Evolutionary conservation across 1,284 basidiomycete species (phyloP).

Genomic region (Heimioporus retisporus): DNA sequence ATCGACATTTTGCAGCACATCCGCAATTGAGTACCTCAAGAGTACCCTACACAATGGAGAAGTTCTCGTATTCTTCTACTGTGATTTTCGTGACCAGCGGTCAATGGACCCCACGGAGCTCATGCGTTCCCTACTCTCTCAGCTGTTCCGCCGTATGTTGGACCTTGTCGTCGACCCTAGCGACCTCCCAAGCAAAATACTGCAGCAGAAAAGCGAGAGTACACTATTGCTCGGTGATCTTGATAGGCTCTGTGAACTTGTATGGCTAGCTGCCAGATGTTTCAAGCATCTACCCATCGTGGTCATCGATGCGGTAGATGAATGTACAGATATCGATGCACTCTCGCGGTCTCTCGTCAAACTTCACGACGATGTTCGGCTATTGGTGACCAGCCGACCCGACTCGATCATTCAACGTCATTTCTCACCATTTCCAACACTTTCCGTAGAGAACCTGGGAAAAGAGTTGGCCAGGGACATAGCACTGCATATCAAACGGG

Average conservation of each 20-base stretch:
- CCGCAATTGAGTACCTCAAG: constrained; percentile 6
- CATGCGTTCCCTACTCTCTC: constrained; percentile 10
- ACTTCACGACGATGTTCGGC: constrained; percentile 3
- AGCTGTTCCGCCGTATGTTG: constrained; percentile 5
- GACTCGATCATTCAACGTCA: background rate
- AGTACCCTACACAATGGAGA: constrained; percentile 1
- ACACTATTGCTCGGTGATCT: constrained; percentile 1
- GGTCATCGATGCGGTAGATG: too few species aligned
- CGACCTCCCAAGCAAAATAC: constrained; percentile 6
- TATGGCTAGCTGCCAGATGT: background rate
- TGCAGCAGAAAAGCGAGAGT: constrained; percentile 2
- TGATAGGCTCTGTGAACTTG: background rate
- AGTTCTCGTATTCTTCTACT: constrained; percentile 13
- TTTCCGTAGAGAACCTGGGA: too few species aligned
- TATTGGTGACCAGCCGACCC: constrained; percentile 15
- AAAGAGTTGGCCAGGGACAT: too few species aligned
- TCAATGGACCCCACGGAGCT: background rate
- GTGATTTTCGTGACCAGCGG: constrained; percentile 10
- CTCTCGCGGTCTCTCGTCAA: background rate
- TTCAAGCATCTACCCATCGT: too few species aligned
- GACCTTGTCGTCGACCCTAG: background rate
- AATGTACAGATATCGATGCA: constrained; percentile 4
- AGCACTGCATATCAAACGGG: too few species aligned
- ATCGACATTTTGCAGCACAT: constrained; percentile 8
- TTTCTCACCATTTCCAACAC: background rate